These are phyloP conservation scores for Globisporangium emineosum DNA, from an alignment of 352 stramenopile species.

Conservation along the genomic window DNA sequence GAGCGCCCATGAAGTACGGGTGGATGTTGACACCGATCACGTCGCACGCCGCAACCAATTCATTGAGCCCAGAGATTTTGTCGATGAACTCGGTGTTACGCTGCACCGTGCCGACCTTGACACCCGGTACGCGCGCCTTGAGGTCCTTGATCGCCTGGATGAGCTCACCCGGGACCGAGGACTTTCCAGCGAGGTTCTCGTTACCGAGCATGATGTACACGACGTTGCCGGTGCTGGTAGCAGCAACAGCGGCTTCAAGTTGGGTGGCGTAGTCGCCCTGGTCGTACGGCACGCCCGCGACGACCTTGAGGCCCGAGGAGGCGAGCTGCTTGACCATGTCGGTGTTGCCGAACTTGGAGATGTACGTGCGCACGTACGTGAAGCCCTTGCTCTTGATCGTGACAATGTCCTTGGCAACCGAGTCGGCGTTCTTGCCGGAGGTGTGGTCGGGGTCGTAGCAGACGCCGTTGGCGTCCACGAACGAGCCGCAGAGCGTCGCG, in stretches of 20 bases:
- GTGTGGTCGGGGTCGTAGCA: constrained; percentile 68
- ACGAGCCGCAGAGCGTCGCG: constrained; percentile 28
- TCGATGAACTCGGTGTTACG: constrained; percentile 59
- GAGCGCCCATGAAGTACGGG: constrained; percentile 54
- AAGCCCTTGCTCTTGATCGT: constrained; percentile 52
- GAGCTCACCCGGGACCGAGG: constrained; percentile 34
- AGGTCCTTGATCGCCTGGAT: constrained; percentile 38
- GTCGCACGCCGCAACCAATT: constrained; percentile 41
- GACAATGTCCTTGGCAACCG: constrained; percentile 42
- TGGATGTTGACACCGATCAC: constrained; percentile 58
- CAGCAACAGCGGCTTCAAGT: constrained; percentile 33
- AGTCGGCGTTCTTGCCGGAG: constrained; percentile 29
- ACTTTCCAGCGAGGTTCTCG: constrained; percentile 45
- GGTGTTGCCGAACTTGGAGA: constrained; percentile 48
- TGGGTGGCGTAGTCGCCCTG: constrained; percentile 44
- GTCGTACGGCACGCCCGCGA: constrained; percentile 50
- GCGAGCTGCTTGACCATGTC: constrained; percentile 54
- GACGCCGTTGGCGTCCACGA: constrained; percentile 56
- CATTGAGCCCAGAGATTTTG: constrained; percentile 30
- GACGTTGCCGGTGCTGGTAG: constrained; percentile 41
- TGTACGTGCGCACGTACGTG: constrained; percentile 66
- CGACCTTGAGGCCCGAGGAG: constrained; percentile 37
- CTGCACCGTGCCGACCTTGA: constrained; percentile 73
- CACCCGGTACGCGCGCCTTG: constrained; percentile 2
- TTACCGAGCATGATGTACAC: constrained; percentile 67